Conservation (phyloP, 768 basidiomycete species). For the Cyathus striatus region DNA sequence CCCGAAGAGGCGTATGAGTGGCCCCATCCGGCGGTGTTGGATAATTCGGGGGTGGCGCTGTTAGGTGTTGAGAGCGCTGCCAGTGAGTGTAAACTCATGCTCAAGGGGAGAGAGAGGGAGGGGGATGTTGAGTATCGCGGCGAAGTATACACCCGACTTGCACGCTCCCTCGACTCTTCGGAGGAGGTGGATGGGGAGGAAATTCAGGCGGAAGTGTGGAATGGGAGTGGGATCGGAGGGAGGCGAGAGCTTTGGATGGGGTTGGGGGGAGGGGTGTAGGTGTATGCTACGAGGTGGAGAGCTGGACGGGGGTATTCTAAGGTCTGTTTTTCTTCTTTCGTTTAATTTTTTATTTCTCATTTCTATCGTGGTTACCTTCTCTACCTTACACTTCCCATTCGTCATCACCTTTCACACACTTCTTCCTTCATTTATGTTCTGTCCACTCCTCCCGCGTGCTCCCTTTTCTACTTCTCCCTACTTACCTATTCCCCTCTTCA, state of each 20-base stretch:
- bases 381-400: conserved; percentile 50
- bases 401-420: conserved; percentile 71
- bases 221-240: conserved; percentile 14
- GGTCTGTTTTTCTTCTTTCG: conserved; percentile 32
- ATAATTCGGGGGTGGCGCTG: conserved; percentile 16
- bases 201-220: conserved; percentile 31
- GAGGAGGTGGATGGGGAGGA: not conserved
- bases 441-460: not conserved
- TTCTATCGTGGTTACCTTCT: not conserved
- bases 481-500: too few relatives aligned
- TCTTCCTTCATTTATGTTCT: conserved; percentile 66
- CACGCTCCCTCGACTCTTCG: conserved; percentile 9
- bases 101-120: conserved; percentile 16
- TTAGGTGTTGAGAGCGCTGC: conserved; percentile 8
- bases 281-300: conserved; percentile 68
- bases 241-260: conserved; percentile 19
- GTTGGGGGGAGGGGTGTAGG: conserved; percentile 51
- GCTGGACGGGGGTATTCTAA: conserved; percentile 65
- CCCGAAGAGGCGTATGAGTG: conserved; percentile 58
- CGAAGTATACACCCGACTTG: conserved; percentile 21
- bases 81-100: conserved; percentile 14
- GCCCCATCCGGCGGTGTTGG: conserved; percentile 62
- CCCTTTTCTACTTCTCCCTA: not conserved
- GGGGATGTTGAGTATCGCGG: conserved; percentile 23
- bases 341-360: not conserved